Percentiles rank a stretch among this genome's conserved stretches.
These are phyloP conservation scores for Trichoderma asperellum DNA, from an alignment of 2,329 filamentous ascomycete species.

Conservation along the genomic window DNA sequence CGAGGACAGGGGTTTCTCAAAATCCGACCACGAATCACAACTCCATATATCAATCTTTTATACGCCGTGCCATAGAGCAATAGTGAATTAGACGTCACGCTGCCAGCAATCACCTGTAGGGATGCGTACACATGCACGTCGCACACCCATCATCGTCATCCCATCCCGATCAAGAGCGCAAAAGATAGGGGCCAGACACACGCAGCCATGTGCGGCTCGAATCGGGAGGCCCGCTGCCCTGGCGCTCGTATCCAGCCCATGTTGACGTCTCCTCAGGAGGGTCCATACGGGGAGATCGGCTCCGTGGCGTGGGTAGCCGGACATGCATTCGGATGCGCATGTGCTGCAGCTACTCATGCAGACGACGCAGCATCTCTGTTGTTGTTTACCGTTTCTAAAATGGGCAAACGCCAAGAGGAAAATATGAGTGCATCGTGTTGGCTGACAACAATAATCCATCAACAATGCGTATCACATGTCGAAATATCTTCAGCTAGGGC, in stretches of 20 bases:
- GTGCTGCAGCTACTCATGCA: slow-evolving; percentile 24
- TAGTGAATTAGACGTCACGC: background rate
- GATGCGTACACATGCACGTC: slow-evolving; percentile 4
- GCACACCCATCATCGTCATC: background rate
- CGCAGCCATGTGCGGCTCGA: slow-evolving; percentile 21
- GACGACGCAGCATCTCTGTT: background rate
- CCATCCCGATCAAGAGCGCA: background rate
- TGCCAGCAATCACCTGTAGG: slow-evolving; percentile 1
- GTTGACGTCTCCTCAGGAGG: slow-evolving; percentile 13
- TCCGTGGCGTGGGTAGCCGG: slow-evolving; percentile 22
- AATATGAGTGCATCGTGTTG: background rate
- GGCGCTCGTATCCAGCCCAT: slow-evolving; percentile 25
- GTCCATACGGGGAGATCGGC: slow-evolving; percentile 26
- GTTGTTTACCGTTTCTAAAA: background rate
- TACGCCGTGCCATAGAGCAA: background rate
- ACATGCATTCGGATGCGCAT: slow-evolving; percentile 17
- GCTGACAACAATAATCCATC: background rate
- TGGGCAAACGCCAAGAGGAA: background rate
- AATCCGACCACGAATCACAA: background rate
- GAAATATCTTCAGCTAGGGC: background rate
- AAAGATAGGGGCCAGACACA: slow-evolving; percentile 19
- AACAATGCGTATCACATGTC: background rate
- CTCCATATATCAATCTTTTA: background rate
- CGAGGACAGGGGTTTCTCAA: background rate
- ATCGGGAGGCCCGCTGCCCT: slow-evolving; percentile 21